Evolutionary conservation across 805 yeast genomes (phyloP), one percentile per base, ranked within the genome.

Genomic region (Debaryomyces tyrocola): DNA sequence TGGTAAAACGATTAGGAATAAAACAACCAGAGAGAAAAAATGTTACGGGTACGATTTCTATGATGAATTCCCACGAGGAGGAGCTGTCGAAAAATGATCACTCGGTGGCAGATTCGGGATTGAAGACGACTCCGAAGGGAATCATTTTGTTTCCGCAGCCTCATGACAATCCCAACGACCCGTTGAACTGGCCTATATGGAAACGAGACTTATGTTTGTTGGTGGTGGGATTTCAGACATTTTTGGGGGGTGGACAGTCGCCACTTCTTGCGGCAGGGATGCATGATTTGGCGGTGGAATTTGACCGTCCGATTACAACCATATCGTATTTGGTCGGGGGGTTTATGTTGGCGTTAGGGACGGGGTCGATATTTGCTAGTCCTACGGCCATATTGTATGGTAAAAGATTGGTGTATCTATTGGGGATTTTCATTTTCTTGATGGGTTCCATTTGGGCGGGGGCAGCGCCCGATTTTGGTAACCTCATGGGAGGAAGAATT

Each of bases 171-270:
- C 83, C 84, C 4, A 81, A 83, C 54, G 87, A 82, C 51, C 87
- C 87, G 2, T 66, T 82, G 35, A 83, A 82, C 54, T 81, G 87
- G 87, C 84, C 86, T 1, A 54, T 72, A 6, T 78, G 83, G 80
- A 68, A 79, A 35, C 66, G 84, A 24, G 86, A 82, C 49, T 48
- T 79, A 40, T 79, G 84, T 6, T 62, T 82, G 35, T 52, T 71
- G 9, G 75, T 75, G 14, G 72, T 82, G 29, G 85, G 85, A 4
- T 73, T 78, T 53, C 84, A 78, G 50, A 77, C 81, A 10, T 78
- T 82, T 53, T 63, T 82, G 9, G 81, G 82, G 4, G 87, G 86
- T 27, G 86, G 87, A 28, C 83, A 78, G 60, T 74, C 83, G 3
- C 80, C 87, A 3, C 64, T 82, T 33, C 64, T 82, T 46, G 85